These are phyloP conservation scores for Aspergillus terreus DNA, from an alignment of 2,329 filamentous ascomycete genomes.

Conservation along the genomic window DNA sequence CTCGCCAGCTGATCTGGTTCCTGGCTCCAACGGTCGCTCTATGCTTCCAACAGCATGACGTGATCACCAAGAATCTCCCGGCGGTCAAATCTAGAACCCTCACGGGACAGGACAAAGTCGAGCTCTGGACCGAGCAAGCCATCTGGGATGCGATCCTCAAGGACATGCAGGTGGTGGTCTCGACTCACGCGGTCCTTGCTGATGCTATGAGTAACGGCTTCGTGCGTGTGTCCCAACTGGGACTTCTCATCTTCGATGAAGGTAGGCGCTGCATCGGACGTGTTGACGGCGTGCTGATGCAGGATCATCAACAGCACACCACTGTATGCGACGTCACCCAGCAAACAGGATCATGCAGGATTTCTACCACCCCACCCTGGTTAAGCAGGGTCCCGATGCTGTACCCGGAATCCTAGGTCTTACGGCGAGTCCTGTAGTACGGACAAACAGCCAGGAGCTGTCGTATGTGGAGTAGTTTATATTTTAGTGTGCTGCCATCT, in stretches of 20 bases:
- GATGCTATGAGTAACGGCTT: constrained; percentile 75
- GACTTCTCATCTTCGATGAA: constrained; percentile 79
- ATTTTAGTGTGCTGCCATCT: neutral
- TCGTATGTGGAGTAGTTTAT: constrained; percentile 30
- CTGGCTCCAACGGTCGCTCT: constrained; percentile 66
- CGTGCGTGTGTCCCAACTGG: constrained; percentile 59
- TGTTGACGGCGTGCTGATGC: neutral
- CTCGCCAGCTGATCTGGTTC: constrained; percentile 61
- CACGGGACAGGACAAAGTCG: constrained; percentile 64
- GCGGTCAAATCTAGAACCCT: constrained; percentile 58
- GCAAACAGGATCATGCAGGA: constrained; percentile 68
- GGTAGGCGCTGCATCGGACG: constrained; percentile 44
- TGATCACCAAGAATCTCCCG: constrained; percentile 59
- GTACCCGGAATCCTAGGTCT: constrained; percentile 70
- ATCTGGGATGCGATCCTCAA: constrained; percentile 66
- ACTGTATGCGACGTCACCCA: constrained; percentile 63
- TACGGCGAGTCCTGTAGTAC: constrained; percentile 73
- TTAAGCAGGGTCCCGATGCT: constrained; percentile 25
- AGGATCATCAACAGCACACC: constrained; percentile 56
- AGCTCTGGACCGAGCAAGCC: constrained; percentile 65
- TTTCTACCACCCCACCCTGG: constrained; percentile 58
- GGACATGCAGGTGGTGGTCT: constrained; percentile 69
- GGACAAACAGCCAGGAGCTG: constrained; percentile 53
- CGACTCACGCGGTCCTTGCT: constrained; percentile 69
- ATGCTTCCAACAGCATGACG: constrained; percentile 62